Evolutionary conservation across 768 basidiomycete genomes (phyloP).

Genomic region (Mycena sanguinolenta): DNA sequence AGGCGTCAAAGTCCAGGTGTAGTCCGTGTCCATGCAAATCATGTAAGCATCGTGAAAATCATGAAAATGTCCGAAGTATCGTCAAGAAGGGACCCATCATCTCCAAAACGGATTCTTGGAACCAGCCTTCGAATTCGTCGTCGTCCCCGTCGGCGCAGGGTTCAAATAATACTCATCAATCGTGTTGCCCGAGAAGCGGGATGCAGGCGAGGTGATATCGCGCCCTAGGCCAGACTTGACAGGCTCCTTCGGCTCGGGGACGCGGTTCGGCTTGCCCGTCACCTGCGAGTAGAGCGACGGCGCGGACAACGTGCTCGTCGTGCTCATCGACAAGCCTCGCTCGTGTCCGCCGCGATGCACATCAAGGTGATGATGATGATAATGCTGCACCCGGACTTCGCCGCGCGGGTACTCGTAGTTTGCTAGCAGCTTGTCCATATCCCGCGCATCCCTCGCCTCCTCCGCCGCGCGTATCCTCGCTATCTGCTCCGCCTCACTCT

Average conservation of each 20-base stretch:
- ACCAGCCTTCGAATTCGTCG: conserved; percentile 51
- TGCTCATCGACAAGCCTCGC: conserved; percentile 25
- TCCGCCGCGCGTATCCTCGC: conserved; percentile 58
- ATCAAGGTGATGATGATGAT: conserved; percentile 20
- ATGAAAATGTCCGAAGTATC: background rate
- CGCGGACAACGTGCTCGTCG: conserved; percentile 52
- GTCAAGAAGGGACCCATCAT: conserved; percentile 45
- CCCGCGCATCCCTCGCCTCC: conserved; percentile 39
- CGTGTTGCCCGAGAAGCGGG: conserved; percentile 67
- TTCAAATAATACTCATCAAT: conserved; percentile 37
- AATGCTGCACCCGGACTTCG: conserved; percentile 43
- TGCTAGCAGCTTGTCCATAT: conserved; percentile 58
- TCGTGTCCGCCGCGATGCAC: conserved; percentile 26
- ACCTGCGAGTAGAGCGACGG: conserved; percentile 71
- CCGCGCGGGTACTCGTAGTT: conserved; percentile 45
- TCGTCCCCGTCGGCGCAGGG: conserved; percentile 14
- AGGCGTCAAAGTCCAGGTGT: too few relatives aligned
- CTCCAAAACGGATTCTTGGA: conserved; percentile 62
- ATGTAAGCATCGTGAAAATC: background rate
- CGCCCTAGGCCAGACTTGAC: conserved; percentile 42
- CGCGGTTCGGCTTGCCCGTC: conserved; percentile 69
- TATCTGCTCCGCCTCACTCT: conserved; percentile 56
- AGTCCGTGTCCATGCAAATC: background rate
- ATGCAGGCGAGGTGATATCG: conserved; percentile 38
- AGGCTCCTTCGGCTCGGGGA: conserved; percentile 70